Evolutionary conservation across 106 monocot genomes (phyloP), one percentile per base, ranked within the genome.

Genomic region (Dendrobium chrysotoxum): DNA sequence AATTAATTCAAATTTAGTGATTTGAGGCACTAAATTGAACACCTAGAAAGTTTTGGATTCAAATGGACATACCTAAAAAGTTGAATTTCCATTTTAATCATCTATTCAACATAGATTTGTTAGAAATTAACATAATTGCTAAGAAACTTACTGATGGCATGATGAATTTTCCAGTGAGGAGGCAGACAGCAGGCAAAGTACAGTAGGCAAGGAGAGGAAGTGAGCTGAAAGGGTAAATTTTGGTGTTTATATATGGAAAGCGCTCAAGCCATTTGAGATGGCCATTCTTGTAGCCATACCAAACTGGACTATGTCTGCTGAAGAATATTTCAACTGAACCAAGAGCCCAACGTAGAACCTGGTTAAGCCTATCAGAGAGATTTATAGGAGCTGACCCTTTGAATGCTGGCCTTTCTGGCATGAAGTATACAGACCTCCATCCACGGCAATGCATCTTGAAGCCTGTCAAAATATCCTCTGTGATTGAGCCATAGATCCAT

Each of bases 381-480:
- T 97, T 96, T 96, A 96, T 89, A 4, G 96, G 96, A 0, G 96
- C 96, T 0, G 96, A 92, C 11, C 96, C 96, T 78, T 96, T 97
- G 87, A 97, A 97, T 4, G 96, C 94, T 2, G 96, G 83, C 77
- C 94, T 86, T 82, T 89, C 85, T 1, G 94, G 96, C 93, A 92
- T 96, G 87, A 94, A 96, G 85, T 96, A 96, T 70, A 91, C 88
- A 97, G 92, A 94, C 35, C 94, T 61, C 97, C 96, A 94, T 15
- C 96, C 96, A 7, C 96, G 86, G 82, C 92, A 96, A 79, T 96
- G 96, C 96, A 96, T 96, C 89, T 96, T 96, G 88, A 96, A 96
- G 3, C 96, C 96, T 0, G 96, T 96, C 40, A 96, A 79, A 76
- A 96, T 96, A 58, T 94, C 96, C 84, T 96, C 96, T 45, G 93